Evolutionary conservation across 228 moss, liverwort and hornwort species (phyloP).

Genomic region (Sphagnum magellanicum): DNA sequence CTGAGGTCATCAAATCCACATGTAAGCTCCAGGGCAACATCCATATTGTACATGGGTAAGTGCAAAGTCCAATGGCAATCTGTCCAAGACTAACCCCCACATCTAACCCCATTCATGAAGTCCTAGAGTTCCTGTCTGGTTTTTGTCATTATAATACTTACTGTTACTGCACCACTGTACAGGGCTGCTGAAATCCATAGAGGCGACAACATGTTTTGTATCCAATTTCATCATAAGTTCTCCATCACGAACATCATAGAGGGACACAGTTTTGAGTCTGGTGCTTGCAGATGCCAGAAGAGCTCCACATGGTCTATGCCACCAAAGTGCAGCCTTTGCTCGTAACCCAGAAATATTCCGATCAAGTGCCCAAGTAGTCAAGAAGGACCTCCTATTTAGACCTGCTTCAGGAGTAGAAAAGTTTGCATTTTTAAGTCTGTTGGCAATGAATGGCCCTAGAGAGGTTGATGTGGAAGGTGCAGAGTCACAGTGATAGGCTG

Average conservation of each 20-base stretch:
- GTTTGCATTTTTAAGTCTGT: too few relatives aligned
- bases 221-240: constrained; percentile 90
- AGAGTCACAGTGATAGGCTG: constrained; percentile 57
- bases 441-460: constrained; percentile 4
- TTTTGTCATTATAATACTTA: not conserved
- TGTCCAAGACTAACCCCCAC: too few relatives aligned
- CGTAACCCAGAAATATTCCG: constrained; percentile 26
- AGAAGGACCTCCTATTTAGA: constrained; percentile 19
- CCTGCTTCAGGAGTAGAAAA: too few relatives aligned
- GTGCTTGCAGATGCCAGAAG: constrained; percentile 78
- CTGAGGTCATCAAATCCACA: constrained; percentile 7
- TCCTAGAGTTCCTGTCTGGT: too few relatives aligned
- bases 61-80: too few relatives aligned
- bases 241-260: constrained; percentile 92
- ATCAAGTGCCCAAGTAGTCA: constrained; percentile 26
- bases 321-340: constrained; percentile 54
- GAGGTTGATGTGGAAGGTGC: constrained; percentile 42
- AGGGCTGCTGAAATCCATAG: constrained; percentile 71
- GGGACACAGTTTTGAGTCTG: constrained; percentile 52
- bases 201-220: constrained; percentile 39
- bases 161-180: constrained; percentile 86
- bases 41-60: too few relatives aligned
- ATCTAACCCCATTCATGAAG: too few relatives aligned
- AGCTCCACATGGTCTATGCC: constrained; percentile 93
- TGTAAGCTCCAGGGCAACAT: too few relatives aligned